These are phyloP conservation scores for Rhizophagus sp. DNA, from an alignment of 192 early-diverging fungal genomes.

Conservation along the genomic window DNA sequence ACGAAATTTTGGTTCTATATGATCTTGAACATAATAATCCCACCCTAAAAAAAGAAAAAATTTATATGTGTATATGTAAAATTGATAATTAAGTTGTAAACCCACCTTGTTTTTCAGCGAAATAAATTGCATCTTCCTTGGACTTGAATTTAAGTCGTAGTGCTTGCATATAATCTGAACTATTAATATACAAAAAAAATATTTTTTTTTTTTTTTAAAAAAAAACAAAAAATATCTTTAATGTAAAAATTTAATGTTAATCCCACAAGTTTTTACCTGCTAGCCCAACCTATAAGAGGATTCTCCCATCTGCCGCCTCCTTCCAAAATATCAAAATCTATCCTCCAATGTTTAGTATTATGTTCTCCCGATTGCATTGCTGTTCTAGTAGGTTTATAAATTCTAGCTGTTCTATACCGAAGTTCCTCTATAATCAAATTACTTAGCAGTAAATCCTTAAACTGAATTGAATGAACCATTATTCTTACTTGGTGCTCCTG, in stretches of 20 bases:
- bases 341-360: conserved; percentile 78
- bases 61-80: neutral
- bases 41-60: conserved; percentile 53
- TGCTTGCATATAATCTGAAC: conserved; percentile 82
- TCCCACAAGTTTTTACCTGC: conserved; percentile 51
- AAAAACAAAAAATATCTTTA: neutral
- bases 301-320: conserved; percentile 89
- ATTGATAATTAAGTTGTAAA: neutral
- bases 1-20: conserved; percentile 75
- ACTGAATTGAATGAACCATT: neutral
- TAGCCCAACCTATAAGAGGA: conserved; percentile 91
- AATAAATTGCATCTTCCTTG: conserved; percentile 88
- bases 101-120: conserved; percentile 91
- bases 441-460: neutral
- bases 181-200: conserved; percentile 31
- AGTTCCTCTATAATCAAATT: conserved; percentile 46
- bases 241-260: neutral
- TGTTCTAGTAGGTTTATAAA: conserved; percentile 79
- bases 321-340: conserved; percentile 86
- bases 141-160: conserved; percentile 78
- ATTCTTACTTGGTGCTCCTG: conserved; percentile 13
- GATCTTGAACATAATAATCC: conserved; percentile 89
- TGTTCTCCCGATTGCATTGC: conserved; percentile 85
- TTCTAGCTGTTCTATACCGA: conserved; percentile 76
- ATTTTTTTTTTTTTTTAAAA: too few relatives aligned